These are phyloP conservation scores for Capronia coronata DNA, from an alignment of 2,329 filamentous ascomycete genomes.

Conservation along the genomic window DNA sequence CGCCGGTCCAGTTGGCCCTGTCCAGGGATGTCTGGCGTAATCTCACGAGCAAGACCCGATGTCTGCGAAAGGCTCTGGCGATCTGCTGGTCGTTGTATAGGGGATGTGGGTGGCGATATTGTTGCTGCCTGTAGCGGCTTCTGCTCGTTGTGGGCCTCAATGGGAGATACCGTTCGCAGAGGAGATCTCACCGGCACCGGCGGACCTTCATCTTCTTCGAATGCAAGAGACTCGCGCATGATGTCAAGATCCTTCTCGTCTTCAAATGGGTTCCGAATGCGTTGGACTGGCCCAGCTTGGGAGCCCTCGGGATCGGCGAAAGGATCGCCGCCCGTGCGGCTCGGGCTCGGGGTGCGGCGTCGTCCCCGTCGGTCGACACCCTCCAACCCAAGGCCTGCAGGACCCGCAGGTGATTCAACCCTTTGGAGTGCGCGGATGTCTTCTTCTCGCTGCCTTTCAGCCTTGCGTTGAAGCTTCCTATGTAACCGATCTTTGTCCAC, in stretches of 20 bases:
- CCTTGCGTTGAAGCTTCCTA: slow-evolving; percentile 40
- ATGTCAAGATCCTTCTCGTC: slow-evolving; percentile 28
- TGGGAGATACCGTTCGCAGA: slow-evolving; percentile 18
- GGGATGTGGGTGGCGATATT: slow-evolving; percentile 43
- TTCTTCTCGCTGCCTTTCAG: slow-evolving; percentile 51
- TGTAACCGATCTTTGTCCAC: slow-evolving; percentile 60
- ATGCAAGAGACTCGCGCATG: slow-evolving; percentile 20
- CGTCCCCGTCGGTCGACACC: slow-evolving; percentile 21
- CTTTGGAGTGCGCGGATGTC: slow-evolving; percentile 41
- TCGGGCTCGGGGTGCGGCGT: slow-evolving; percentile 1
- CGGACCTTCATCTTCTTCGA: slow-evolving; percentile 22
- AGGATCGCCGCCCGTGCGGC: slow-evolving; percentile 5
- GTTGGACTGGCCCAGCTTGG: slow-evolving; percentile 2
- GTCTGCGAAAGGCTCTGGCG: slow-evolving; percentile 50
- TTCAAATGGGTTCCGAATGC: slow-evolving; percentile 28
- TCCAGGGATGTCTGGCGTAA: slow-evolving; percentile 49
- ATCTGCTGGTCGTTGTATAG: slow-evolving; percentile 41
- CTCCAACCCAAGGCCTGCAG: slow-evolving; percentile 52
- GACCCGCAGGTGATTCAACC: background rate
- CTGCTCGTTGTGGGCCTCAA: slow-evolving; percentile 7
- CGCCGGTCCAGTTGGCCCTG: slow-evolving; percentile 49
- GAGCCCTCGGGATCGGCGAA: slow-evolving; percentile 18
- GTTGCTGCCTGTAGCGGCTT: slow-evolving; percentile 33
- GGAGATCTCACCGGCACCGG: slow-evolving; percentile 24
- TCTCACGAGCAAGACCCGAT: slow-evolving; percentile 44